Conservation (phyloP, 1,139 yeast species). For the Candida tetrigidarum region DNA sequence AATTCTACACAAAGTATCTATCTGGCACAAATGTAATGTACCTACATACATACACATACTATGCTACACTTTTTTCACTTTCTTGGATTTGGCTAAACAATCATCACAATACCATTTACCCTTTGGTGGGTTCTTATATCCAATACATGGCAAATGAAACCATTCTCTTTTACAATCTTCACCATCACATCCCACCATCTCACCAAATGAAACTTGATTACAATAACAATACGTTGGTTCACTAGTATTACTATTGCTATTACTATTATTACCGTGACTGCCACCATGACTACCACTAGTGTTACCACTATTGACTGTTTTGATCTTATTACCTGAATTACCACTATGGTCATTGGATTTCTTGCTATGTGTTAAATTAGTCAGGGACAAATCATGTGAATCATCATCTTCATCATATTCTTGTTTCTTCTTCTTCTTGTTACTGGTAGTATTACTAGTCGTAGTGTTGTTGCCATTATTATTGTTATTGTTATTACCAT, state of each 20-base stretch:
- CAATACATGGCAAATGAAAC: slow-evolving; percentile 98
- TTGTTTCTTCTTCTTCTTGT: slow-evolving; percentile 2
- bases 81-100: too few relatives aligned
- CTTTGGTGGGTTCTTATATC: slow-evolving; percentile 86
- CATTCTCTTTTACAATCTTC: slow-evolving; percentile 92
- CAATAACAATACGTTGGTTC: slow-evolving; percentile 96
- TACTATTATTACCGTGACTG: slow-evolving; percentile 15
- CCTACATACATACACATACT: too few relatives aligned
- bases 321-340: background rate
- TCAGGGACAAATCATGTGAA: slow-evolving; percentile 1
- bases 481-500: background rate
- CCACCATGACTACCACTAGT: slow-evolving; percentile 13
- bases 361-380: slow-evolving; percentile 5
- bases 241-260: too few relatives aligned
- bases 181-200: slow-evolving; percentile 99
- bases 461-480: background rate
- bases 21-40: too few relatives aligned
- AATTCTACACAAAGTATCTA: too few relatives aligned
- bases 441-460: slow-evolving; percentile 1
- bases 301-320: background rate
- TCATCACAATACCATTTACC: slow-evolving; percentile 99
- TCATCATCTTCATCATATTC: slow-evolving; percentile 7
- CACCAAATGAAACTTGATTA: slow-evolving; percentile 96
- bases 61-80: too few relatives aligned
- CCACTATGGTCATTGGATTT: slow-evolving; percentile 4